These are phyloP conservation scores for Fraxinus velutina DNA, from an alignment of 305 asterid species.

Conservation along the genomic window DNA sequence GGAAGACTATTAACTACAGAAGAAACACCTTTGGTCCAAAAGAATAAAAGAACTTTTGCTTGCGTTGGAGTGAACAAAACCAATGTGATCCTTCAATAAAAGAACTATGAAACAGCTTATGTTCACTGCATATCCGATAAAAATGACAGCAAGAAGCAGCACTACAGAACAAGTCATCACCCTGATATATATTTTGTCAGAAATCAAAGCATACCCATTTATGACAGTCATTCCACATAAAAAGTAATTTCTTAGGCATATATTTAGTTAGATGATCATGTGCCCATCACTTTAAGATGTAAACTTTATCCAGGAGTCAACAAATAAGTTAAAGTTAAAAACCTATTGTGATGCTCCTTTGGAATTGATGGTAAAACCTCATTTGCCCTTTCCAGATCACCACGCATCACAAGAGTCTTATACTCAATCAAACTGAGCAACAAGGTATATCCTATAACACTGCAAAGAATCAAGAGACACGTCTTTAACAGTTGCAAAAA, in stretches of 20 bases:
- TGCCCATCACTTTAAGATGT: neutral
- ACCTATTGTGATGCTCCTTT: slow-evolving; percentile 91
- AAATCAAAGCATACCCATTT: neutral
- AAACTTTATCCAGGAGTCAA: neutral
- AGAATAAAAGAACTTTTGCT: neutral
- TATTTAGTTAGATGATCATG: neutral
- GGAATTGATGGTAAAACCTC: slow-evolving; percentile 86
- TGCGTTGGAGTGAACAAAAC: neutral
- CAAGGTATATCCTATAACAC: slow-evolving; percentile 85
- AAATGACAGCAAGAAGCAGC: neutral
- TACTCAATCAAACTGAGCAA: slow-evolving; percentile 92
- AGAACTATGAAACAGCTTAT: neutral
- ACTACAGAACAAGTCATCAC: neutral
- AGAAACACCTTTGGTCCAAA: neutral
- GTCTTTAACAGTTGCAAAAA: slow-evolving; percentile 1
- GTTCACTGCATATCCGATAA: neutral
- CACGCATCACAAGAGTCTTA: slow-evolving; percentile 98
- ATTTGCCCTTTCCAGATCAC: slow-evolving; percentile 87
- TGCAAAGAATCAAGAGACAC: slow-evolving; percentile 32
- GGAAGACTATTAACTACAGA: neutral
- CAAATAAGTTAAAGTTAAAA: slow-evolving; percentile 8
- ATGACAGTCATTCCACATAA: neutral
- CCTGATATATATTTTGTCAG: neutral
- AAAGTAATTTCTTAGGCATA: neutral
- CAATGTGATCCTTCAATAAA: neutral